These are phyloP conservation scores for Yueomyces sp. DNA, from an alignment of 805 yeast species.

Conservation along the genomic window DNA sequence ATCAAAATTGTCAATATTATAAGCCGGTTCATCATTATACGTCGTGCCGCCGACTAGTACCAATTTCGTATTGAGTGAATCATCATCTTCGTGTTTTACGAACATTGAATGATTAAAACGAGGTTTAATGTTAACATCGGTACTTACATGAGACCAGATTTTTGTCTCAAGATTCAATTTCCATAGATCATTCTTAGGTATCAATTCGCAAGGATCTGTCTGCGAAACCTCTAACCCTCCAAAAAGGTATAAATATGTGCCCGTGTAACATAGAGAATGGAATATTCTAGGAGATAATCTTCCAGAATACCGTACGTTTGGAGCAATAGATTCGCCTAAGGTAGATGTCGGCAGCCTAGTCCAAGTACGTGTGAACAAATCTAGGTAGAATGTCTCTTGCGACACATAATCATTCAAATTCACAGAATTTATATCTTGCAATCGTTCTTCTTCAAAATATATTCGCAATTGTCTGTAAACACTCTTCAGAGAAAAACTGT, in stretches of 20 bases:
- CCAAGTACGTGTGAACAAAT: conserved; percentile 49
- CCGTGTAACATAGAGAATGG: conserved; percentile 42
- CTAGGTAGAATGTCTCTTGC: conserved; percentile 43
- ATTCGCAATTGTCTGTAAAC: conserved; percentile 27
- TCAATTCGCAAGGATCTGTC: conserved; percentile 21
- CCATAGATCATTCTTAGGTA: conserved; percentile 61
- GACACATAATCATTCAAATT: not conserved
- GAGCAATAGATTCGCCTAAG: not conserved
- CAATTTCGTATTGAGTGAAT: conserved; percentile 17
- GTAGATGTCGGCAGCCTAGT: conserved; percentile 23
- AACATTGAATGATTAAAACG: conserved; percentile 43
- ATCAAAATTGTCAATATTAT: conserved; percentile 18
- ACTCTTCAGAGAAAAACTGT: conserved; percentile 21
- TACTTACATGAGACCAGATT: conserved; percentile 40
- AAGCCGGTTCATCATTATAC: conserved; percentile 16
- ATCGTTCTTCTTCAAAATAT: conserved; percentile 6
- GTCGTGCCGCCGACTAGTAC: conserved; percentile 22
- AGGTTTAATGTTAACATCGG: conserved; percentile 22
- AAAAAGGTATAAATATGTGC: conserved; percentile 39
- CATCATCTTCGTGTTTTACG: conserved; percentile 15
- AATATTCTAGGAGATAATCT: conserved; percentile 31
- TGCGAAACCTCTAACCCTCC: conserved; percentile 48
- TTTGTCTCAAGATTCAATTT: conserved; percentile 38
- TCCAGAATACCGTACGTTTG: not conserved
- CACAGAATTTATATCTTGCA: not conserved